These are phyloP conservation scores for Clitopilus hobsonii DNA, from an alignment of 768 basidiomycete species.

Conservation along the genomic window DNA sequence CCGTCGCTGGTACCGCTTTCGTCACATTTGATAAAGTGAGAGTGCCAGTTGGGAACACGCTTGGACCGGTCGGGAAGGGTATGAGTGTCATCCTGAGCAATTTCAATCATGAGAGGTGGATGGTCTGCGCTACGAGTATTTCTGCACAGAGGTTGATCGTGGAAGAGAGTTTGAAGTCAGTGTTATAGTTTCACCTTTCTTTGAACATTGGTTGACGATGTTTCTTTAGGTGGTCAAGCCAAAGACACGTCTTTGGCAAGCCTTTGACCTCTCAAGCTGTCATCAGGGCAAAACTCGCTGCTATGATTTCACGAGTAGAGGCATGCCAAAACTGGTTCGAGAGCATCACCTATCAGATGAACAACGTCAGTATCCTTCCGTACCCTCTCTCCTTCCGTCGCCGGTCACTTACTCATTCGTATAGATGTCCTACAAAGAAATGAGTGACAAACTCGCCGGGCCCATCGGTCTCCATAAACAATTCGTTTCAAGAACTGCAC, in stretches of 20 bases:
- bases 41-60: constrained; percentile 80
- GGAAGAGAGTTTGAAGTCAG: constrained; percentile 85
- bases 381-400: constrained; percentile 10
- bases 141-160: constrained; percentile 76
- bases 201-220: constrained; percentile 7
- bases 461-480: constrained; percentile 87
- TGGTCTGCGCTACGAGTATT: constrained; percentile 70
- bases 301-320: constrained; percentile 90
- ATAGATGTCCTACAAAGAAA: constrained; percentile 84
- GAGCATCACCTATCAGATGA: constrained; percentile 88
- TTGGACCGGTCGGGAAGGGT: constrained; percentile 84
- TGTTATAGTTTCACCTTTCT: constrained; percentile 3
- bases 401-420: constrained; percentile 2
- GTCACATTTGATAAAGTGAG: constrained; percentile 77
- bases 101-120: constrained; percentile 90
- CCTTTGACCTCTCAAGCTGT: constrained; percentile 79
- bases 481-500: constrained; percentile 65
- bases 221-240: constrained; percentile 70
- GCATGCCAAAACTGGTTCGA: constrained; percentile 87
- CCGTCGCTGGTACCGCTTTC: constrained; percentile 86
- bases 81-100: constrained; percentile 80
- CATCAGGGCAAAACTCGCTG: constrained; percentile 81
- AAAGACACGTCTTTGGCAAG: constrained; percentile 89
- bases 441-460: constrained; percentile 83
- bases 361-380: constrained; percentile 46